phyloP scores from a whole-genome alignment of 2,329 filamentous ascomycete species.

The Xylaria sp. region DNA sequence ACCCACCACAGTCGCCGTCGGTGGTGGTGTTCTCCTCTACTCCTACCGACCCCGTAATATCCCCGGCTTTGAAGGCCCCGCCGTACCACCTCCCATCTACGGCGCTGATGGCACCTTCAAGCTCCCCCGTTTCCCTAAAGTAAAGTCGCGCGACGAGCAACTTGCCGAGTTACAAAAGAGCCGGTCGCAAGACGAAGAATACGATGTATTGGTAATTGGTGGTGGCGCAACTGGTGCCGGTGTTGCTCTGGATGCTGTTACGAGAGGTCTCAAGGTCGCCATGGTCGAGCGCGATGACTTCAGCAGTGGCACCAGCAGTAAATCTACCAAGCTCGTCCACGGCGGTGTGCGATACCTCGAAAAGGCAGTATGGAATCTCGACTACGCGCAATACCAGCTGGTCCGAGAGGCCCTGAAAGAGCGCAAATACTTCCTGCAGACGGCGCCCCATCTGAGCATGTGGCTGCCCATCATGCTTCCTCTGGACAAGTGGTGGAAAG shows the following conservation, averaged over 20 bases:
- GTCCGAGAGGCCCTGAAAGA: conserved; percentile 69
- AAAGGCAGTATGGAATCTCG: conserved; percentile 70
- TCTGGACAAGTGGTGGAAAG: conserved; percentile 71
- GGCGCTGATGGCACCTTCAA: conserved; percentile 62
- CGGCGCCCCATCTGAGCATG: conserved; percentile 65
- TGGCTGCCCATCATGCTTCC: conserved; percentile 75
- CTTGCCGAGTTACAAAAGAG: conserved; percentile 53
- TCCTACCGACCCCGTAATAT: conserved; percentile 66
- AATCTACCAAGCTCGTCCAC: conserved; percentile 73
- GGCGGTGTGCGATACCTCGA: conserved; percentile 70
- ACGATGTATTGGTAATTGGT: conserved; percentile 66
- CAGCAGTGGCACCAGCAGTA: conserved; percentile 66
- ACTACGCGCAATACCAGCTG: conserved; percentile 66
- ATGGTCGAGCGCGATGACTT: conserved; percentile 70
- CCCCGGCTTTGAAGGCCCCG: conserved; percentile 61
- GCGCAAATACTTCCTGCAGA: conserved; percentile 69
- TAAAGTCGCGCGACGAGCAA: conserved; percentile 59
- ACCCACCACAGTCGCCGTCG: conserved; percentile 39
- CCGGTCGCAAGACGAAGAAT: conserved; percentile 44
- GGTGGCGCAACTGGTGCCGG: conserved; percentile 67
- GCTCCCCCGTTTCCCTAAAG: conserved; percentile 59
- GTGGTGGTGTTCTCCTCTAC: conserved; percentile 44
- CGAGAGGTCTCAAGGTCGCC: conserved; percentile 65
- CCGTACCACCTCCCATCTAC: conserved; percentile 65
- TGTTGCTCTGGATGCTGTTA: conserved; percentile 66